Conservation (phyloP, 176 grass and related monocot species). For the Oryza nivara region DNA sequence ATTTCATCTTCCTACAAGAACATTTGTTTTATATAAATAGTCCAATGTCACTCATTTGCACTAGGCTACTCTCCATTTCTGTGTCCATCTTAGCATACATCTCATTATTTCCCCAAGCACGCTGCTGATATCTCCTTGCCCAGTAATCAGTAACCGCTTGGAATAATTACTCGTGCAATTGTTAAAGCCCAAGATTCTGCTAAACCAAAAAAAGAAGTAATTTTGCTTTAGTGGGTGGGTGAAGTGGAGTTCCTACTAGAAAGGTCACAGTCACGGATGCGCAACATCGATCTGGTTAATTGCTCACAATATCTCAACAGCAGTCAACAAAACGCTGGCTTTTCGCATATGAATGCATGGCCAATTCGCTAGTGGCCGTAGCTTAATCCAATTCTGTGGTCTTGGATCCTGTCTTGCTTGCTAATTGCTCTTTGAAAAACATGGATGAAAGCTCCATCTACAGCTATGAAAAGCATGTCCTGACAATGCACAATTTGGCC, state of each 20-base stretch:
- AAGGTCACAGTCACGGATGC: background rate
- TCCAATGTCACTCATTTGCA: no score
- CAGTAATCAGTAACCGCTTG: background rate
- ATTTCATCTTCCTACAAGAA: no score
- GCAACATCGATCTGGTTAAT: background rate
- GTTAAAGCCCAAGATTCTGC: background rate
- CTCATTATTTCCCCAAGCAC: background rate
- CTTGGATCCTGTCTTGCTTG: background rate
- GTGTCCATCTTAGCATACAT: background rate
- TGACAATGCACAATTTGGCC: no score
- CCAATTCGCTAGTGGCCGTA: background rate
- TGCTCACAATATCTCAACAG: background rate
- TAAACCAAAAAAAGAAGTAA: background rate
- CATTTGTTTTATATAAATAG: no score
- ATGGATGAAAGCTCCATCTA: background rate
- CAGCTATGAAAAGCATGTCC: background rate
- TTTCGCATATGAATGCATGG: background rate
- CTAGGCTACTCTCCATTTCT: background rate
- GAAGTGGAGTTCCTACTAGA: background rate
- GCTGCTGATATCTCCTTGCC: background rate
- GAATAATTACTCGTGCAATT: background rate
- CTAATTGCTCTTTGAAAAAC: background rate
- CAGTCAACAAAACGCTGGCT: background rate
- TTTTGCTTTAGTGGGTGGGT: background rate
- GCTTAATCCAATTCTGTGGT: background rate